These are phyloP conservation scores for Trichophyton mentagrophytes DNA, from an alignment of 2,329 filamentous ascomycete genomes.

Conservation along the genomic window DNA sequence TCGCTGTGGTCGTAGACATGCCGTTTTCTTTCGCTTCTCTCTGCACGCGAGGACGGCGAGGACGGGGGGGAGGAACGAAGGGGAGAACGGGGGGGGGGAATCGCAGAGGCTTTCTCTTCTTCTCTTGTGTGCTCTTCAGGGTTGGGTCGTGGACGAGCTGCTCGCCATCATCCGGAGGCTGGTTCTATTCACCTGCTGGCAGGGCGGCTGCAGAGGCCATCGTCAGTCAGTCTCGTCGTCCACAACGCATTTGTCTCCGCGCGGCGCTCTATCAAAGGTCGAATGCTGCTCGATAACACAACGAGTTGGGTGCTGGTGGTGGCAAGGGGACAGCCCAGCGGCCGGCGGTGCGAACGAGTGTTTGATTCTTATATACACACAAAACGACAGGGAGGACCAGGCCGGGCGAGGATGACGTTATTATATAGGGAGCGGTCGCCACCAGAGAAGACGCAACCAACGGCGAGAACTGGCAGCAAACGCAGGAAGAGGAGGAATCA, in stretches of 20 bases:
- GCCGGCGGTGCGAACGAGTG: not conserved
- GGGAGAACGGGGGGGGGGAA: too few species aligned
- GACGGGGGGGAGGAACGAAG: too few species aligned
- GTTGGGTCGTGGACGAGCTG: not conserved
- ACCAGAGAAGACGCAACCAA: not conserved
- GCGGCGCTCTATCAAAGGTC: too few species aligned
- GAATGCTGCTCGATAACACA: too few species aligned
- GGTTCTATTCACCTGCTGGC: not conserved
- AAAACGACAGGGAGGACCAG: not conserved
- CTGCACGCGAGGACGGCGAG: too few species aligned
- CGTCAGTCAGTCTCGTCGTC: not conserved
- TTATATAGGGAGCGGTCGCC: not conserved
- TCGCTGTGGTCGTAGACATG: conserved; percentile 19
- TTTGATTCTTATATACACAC: too few species aligned
- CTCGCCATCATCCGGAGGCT: not conserved
- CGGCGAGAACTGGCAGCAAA: too few species aligned
- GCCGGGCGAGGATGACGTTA: not conserved
- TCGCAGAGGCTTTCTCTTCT: too few species aligned
- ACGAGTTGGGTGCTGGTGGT: too few species aligned
- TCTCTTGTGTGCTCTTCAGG: not conserved
- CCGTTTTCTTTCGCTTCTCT: not conserved
- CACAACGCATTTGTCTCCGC: not conserved
- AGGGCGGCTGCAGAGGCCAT: not conserved
- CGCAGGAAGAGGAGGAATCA: too few species aligned
- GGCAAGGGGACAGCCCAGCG: too few species aligned